These are phyloP conservation scores for Sphagnum magellanicum DNA, from an alignment of 228 moss, liverwort and hornwort species.

Conservation along the genomic window DNA sequence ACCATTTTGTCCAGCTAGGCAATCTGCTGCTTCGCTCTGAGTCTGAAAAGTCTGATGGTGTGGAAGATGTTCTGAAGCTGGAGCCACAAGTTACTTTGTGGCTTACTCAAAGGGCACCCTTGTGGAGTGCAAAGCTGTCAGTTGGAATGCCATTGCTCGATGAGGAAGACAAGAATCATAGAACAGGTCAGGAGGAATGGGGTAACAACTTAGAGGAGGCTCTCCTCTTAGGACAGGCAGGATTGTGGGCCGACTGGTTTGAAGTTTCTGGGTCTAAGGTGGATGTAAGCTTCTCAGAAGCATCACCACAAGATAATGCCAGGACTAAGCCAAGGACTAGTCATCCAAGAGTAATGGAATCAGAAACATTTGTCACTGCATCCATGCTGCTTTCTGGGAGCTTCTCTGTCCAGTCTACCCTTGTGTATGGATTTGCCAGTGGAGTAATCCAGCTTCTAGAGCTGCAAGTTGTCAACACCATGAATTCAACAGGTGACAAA, in stretches of 20 bases:
- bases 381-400: conserved; percentile 11
- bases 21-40: neutral
- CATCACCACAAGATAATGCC: neutral
- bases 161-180: neutral
- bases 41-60: neutral
- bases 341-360: neutral
- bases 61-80: neutral
- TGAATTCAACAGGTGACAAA: neutral
- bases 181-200: neutral
- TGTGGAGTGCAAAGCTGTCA: neutral
- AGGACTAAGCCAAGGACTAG: neutral
- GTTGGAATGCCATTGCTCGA: neutral
- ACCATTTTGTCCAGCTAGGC: conserved; percentile 1
- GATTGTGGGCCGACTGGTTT: conserved; percentile 1
- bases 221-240: neutral
- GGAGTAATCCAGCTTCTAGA: conserved; percentile 8
- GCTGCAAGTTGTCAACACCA: conserved; percentile 2
- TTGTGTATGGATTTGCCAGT: conserved; percentile 11
- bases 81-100: conserved; percentile 1
- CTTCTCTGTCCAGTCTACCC: conserved; percentile 1
- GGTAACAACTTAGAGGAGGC: neutral
- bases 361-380: conserved; percentile 5
- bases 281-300: neutral
- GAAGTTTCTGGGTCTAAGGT: neutral
- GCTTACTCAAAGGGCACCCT: conserved; percentile 1